Base-by-base conservation (phyloP, 2,329 filamentous ascomycete species). In the Hymenoscyphus linearis region DNA sequence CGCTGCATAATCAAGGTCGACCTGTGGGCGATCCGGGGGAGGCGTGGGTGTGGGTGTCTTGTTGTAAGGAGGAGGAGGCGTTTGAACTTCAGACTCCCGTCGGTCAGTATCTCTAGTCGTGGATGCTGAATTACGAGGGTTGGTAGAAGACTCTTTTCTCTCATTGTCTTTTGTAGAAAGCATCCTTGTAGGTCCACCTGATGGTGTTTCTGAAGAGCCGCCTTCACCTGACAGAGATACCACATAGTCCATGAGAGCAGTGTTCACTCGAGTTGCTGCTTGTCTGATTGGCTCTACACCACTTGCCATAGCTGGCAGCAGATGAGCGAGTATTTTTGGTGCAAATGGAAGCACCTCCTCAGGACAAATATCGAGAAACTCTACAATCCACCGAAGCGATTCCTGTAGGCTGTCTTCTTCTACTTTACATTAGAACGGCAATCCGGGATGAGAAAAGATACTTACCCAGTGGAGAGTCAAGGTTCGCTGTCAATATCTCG, bases 281-380 rank as follows among this genome's bases (percentile, higher is more conserved):
- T 92, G 86, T 55, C 93, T 88, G 64, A 98, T 96, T 52, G 88
- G 86, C 66, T 98, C 93, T 13, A 95, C 89, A 58, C 89, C 90
- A 71, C 93, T 96, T 4, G 93, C 93, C 83, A 99, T 91, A 31
- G 93, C 92, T 16, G 95, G 96, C 31, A 99, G 82, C 60, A 99
- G 89, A 70, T 97, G 91, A 1, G 92, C 91, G 52, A 99, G 78
- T 34, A 99, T 87, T 68, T 91, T 90, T 25, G 96, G 96, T 0
- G 96, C 95, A 74, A 98, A 98, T 3, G 90, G 90, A 50, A 99
- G 81, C 3, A 99, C 96, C 71, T 99, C 95, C 72, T 97, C 95
- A 0, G 95, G 93, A 69, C 93, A 97, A 53, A 99, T 98, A 65
- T 98, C 93, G 68, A 99, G 89, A 73, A 99, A 97, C 62, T 89